Conservation (phyloP, 495 filamentous ascomycete species). For the Darksidea phi region DNA sequence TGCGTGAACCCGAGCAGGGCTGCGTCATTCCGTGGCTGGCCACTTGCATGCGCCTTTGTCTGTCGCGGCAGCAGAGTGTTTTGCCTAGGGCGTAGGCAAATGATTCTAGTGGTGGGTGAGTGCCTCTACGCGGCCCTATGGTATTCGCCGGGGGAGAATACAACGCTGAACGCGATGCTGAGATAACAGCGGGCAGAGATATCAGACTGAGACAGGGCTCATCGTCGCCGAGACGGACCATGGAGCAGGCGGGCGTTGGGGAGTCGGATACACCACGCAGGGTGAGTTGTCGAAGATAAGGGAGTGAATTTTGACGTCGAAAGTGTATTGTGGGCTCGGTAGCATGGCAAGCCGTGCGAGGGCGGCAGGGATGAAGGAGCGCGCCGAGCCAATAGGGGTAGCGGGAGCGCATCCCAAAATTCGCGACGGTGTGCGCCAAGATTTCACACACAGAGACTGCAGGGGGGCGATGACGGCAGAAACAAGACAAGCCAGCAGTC, state of each 20-base stretch:
- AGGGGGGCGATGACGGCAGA: conserved; percentile 21
- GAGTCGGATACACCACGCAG: conserved; percentile 19
- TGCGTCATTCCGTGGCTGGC: conserved; percentile 15
- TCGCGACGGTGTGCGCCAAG: conserved; percentile 34
- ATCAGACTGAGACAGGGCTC: conserved; percentile 2
- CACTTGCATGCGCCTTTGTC: conserved; percentile 1
- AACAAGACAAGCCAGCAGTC: conserved; percentile 12
- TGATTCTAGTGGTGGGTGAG: neutral
- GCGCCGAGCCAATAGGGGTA: conserved; percentile 28
- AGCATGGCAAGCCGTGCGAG: conserved; percentile 12
- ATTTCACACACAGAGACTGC: conserved; percentile 28
- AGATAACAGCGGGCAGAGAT: neutral
- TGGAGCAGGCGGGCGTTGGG: conserved; percentile 18
- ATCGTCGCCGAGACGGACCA: conserved; percentile 7
- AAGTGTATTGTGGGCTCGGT: conserved; percentile 24
- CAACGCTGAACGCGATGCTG: neutral
- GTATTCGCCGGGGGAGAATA: neutral
- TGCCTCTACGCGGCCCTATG: neutral
- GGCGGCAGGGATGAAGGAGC: conserved; percentile 13
- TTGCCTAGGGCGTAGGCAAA: neutral
- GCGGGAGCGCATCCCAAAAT: conserved; percentile 12
- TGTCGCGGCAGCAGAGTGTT: neutral
- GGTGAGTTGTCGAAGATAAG: conserved; percentile 34
- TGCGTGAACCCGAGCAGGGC: conserved; percentile 12
- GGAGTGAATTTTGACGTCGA: conserved; percentile 10